phyloP scores from a whole-genome alignment of 2,329 filamentous ascomycete species.

The Botrytis pseudocinerea region DNA sequence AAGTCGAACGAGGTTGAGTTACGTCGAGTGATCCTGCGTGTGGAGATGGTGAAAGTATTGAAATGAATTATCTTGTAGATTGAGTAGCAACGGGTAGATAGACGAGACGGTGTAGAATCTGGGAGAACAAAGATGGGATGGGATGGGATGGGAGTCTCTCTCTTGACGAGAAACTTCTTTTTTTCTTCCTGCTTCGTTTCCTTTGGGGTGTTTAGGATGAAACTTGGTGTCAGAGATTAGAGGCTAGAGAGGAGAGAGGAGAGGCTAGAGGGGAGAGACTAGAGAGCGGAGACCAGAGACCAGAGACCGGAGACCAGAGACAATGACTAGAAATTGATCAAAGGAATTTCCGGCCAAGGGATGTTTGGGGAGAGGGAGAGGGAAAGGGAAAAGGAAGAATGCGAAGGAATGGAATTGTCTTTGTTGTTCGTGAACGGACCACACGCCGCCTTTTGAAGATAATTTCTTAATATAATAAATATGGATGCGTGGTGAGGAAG shows the following conservation, averaged over 20 bases:
- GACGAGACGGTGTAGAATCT: constrained; percentile 6
- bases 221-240: constrained; percentile 1
- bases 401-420: constrained; percentile 5
- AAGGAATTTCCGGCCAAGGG: neutral
- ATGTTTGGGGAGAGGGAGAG: neutral
- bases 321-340: constrained; percentile 12
- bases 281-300: neutral
- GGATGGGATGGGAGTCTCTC: constrained; percentile 1
- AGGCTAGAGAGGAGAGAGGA: neutral
- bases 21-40: neutral
- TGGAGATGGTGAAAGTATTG: neutral
- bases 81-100: neutral
- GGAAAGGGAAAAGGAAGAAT: too few species aligned
- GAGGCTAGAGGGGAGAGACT: neutral
- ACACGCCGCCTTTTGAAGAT: neutral
- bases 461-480: neutral
- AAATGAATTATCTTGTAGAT: neutral
- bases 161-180: neutral
- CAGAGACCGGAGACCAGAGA: neutral
- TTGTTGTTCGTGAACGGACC: constrained; percentile 8
- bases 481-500: neutral
- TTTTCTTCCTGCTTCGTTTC: neutral
- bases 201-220: constrained; percentile 15
- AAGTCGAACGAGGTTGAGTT: neutral
- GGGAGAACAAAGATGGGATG: constrained; percentile 16